Percentiles rank a stretch among this genome's conserved stretches.
Evolutionary conservation across 352 stramenopile species (phyloP).

Genomic region (Phytopythium helicoides): DNA sequence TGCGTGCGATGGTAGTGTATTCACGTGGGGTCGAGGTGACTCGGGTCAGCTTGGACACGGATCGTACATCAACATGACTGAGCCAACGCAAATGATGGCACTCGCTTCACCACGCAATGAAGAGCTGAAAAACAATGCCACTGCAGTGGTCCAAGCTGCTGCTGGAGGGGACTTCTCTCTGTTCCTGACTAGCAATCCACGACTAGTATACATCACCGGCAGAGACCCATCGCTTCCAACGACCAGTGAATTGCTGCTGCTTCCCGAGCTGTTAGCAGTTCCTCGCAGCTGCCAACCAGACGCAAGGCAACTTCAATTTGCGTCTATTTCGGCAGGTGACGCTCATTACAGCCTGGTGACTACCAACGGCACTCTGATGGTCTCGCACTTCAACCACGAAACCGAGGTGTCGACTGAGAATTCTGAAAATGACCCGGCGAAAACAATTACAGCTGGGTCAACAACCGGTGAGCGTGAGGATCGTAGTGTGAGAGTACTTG

Average conservation of each 20-base stretch:
- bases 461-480: neutral
- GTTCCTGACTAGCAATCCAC: slow-evolving; percentile 26
- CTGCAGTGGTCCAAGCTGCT: slow-evolving; percentile 25
- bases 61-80: slow-evolving; percentile 51
- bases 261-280: slow-evolving; percentile 24
- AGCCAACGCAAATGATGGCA: slow-evolving; percentile 60
- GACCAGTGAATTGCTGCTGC: slow-evolving; percentile 16
- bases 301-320: slow-evolving; percentile 15
- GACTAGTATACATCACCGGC: slow-evolving; percentile 31
- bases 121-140: slow-evolving; percentile 8
- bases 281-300: slow-evolving; percentile 13
- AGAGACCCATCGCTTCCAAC: slow-evolving; percentile 24
- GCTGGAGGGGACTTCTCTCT: slow-evolving; percentile 40
- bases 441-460: neutral
- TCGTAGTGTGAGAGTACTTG: neutral
- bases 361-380: slow-evolving; percentile 22
- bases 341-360: slow-evolving; percentile 34
- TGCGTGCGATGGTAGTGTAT: slow-evolving; percentile 46
- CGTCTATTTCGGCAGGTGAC: slow-evolving; percentile 41
- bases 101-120: slow-evolving; percentile 24
- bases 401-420: neutral
- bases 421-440: neutral
- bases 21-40: slow-evolving; percentile 70
- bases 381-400: neutral
- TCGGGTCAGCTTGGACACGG: slow-evolving; percentile 66